A percentile compares a stretch with the other conserved stretches of the same genome.
These are phyloP conservation scores for Excoecaria cochinchinensis DNA, from an alignment of 345 rosid genomes.

Conservation along the genomic window DNA sequence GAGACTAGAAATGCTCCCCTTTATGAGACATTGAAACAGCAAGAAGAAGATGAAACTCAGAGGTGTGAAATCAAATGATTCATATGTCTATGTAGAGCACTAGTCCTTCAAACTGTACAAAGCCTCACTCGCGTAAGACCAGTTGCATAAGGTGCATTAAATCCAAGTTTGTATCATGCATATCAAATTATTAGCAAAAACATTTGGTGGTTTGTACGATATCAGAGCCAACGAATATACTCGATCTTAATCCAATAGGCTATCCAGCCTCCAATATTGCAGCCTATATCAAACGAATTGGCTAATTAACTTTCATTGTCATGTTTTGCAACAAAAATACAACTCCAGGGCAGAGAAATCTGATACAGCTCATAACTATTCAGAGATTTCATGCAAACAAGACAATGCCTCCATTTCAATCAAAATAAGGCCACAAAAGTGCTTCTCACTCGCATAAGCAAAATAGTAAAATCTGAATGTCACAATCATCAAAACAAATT, in stretches of 20 bases:
- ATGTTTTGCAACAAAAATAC: not conserved
- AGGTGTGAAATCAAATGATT: slow-evolving; percentile 3
- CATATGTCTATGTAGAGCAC: not conserved
- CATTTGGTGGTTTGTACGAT: not conserved
- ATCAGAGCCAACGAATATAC: too few relatives aligned
- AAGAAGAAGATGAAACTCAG: slow-evolving; percentile 41
- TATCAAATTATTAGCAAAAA: not conserved
- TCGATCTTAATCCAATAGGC: too few relatives aligned
- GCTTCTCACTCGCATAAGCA: slow-evolving; percentile 5
- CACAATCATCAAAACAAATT: not conserved
- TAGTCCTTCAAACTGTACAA: too few relatives aligned
- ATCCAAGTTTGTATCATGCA: too few relatives aligned
- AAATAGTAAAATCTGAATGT: not conserved
- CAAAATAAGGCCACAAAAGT: not conserved
- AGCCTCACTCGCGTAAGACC: too few relatives aligned
- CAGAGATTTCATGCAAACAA: not conserved
- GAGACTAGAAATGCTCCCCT: slow-evolving; percentile 68
- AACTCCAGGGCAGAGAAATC: not conserved
- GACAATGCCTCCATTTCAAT: not conserved
- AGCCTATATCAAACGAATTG: too few relatives aligned
- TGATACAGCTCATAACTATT: not conserved
- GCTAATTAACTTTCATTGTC: not conserved
- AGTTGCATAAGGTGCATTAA: not conserved
- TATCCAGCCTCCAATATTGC: too few relatives aligned
- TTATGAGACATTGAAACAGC: slow-evolving; percentile 58